Evolutionary conservation across 139 green algal species (phyloP), one percentile per base, ranked within the genome.

Genomic region (Desmodesmus armatus): DNA sequence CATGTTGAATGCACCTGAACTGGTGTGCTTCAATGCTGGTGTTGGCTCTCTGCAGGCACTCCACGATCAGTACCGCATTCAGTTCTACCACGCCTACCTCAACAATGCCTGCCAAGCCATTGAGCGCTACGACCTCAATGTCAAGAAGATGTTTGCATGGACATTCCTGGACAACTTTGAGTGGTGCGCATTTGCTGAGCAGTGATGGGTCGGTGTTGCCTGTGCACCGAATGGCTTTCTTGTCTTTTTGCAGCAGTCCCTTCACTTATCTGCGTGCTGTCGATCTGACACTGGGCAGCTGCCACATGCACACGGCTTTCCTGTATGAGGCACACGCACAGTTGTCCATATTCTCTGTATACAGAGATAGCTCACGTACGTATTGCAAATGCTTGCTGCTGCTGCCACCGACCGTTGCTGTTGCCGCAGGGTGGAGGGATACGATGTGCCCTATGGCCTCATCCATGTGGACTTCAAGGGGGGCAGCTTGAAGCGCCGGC

Each of bases 391-490:
- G 55, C 55, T n/a, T 27, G 17, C 55, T 44, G 33, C 65, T 72
- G 65, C 35, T 13, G 33, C 65, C 21, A 9, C 13, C 65, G 27
- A 19, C 33, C 43, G 9, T 33, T 71, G 65, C 33, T 44, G 33
- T n/a, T 72, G 65, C 65, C 33, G 60, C 39, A 53, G 39, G 69
- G 69, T 25, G 41, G 76, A 82, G 37, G 76, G 76, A 2, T 82
- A 72, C 55, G 76, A 82, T 6, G 55, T 82, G 37, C 62, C 55
- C 6, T 84, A 84, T 47, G 78, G 78, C 40, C 58, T 84, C 13
- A 40, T 84, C 11, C 78, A 84, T 19, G 78, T 84, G 2, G 62
- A 84, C 43, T 84, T 84, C 29, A n/a, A n/a, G n/a, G n/a, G n/a
- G n/a, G 25, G 11, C 37, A 84, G 29, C 2, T 63, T 55, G 19